These are phyloP conservation scores for Paraphaeosphaeria minitans DNA, from an alignment of 2,329 filamentous ascomycete genomes.

Conservation along the genomic window DNA sequence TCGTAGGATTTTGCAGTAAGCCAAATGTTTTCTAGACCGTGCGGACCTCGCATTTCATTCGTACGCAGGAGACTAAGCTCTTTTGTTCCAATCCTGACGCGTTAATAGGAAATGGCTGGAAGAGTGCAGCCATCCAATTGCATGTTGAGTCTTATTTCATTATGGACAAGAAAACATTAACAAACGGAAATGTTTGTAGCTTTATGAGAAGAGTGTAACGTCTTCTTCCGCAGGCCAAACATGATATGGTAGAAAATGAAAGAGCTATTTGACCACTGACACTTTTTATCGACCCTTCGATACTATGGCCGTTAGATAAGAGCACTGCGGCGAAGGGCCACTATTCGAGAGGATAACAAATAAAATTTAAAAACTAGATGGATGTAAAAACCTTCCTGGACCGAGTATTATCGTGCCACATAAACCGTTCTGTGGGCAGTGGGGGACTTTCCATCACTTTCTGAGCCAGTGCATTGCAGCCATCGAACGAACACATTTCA, in stretches of 20 bases:
- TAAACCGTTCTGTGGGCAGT: slow-evolving; percentile 13
- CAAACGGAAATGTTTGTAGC: slow-evolving; percentile 1
- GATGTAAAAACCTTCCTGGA: slow-evolving; percentile 3
- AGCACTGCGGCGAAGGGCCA: slow-evolving; percentile 11
- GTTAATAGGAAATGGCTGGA: slow-evolving; percentile 5
- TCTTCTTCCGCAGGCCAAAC: slow-evolving; percentile 13
- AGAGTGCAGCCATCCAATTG: slow-evolving; percentile 1
- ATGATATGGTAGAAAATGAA: slow-evolving; percentile 9
- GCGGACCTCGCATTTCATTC: slow-evolving; percentile 8
- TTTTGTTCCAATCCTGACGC: slow-evolving; percentile 9
- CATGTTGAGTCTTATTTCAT: background rate
- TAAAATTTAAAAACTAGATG: slow-evolving; percentile 8
- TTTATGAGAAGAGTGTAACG: slow-evolving; percentile 14
- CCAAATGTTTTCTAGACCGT: slow-evolving; percentile 15
- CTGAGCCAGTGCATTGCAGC: background rate
- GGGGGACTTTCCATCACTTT: slow-evolving; percentile 7
- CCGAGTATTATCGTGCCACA: slow-evolving; percentile 12
- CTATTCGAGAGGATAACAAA: background rate
- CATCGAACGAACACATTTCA: slow-evolving; percentile 6
- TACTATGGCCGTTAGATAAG: slow-evolving; percentile 5
- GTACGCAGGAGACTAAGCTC: slow-evolving; percentile 12
- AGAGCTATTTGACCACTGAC: background rate
- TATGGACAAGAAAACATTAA: background rate
- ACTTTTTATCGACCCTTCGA: slow-evolving; percentile 1
- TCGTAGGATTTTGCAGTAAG: slow-evolving; percentile 9